These are phyloP conservation scores for Ustilago loliicola DNA, from an alignment of 1,284 basidiomycete species.

Conservation along the genomic window DNA sequence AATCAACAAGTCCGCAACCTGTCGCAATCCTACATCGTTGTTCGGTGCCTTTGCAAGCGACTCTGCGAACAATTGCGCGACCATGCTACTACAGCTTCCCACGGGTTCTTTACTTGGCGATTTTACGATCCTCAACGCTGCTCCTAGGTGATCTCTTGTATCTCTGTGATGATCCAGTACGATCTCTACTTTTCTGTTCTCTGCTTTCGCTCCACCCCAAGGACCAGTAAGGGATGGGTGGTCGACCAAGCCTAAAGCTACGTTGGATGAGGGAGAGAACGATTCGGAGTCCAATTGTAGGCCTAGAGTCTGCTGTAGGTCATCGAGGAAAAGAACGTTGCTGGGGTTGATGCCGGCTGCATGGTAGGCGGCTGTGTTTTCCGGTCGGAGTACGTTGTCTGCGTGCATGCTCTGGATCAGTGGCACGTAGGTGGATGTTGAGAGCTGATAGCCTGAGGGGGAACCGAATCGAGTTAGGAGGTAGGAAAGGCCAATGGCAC, in stretches of 20 bases:
- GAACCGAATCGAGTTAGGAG: conserved; percentile 54
- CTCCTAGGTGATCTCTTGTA: conserved; percentile 77
- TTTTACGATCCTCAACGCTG: conserved; percentile 57
- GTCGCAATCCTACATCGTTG: conserved; percentile 26
- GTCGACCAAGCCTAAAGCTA: conserved; percentile 57
- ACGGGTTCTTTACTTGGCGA: conserved; percentile 57
- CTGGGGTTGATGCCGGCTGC: conserved; percentile 33
- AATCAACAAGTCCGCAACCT: conserved; percentile 60
- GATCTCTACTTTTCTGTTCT: conserved; percentile 75
- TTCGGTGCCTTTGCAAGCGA: conserved; percentile 27
- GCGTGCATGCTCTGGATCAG: conserved; percentile 79
- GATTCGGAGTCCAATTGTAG: conserved; percentile 34
- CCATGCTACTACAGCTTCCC: conserved; percentile 53
- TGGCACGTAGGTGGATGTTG: conserved; percentile 74
- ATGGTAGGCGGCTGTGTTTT: conserved; percentile 75
- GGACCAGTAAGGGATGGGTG: conserved; percentile 47
- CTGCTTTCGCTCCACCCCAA: conserved; percentile 45
- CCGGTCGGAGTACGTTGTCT: conserved; percentile 84
- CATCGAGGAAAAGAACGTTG: conserved; percentile 49
- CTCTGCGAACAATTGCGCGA: conserved; percentile 51
- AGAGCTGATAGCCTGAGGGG: conserved; percentile 27
- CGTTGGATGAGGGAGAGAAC: conserved; percentile 31
- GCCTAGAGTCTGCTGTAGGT: conserved; percentile 38
- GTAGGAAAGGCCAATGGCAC: conserved; percentile 61
- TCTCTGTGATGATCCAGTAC: conserved; percentile 96